Evolutionary conservation across 1,284 basidiomycete genomes (phyloP).

Genomic region (Apiotrichum porosum): DNA sequence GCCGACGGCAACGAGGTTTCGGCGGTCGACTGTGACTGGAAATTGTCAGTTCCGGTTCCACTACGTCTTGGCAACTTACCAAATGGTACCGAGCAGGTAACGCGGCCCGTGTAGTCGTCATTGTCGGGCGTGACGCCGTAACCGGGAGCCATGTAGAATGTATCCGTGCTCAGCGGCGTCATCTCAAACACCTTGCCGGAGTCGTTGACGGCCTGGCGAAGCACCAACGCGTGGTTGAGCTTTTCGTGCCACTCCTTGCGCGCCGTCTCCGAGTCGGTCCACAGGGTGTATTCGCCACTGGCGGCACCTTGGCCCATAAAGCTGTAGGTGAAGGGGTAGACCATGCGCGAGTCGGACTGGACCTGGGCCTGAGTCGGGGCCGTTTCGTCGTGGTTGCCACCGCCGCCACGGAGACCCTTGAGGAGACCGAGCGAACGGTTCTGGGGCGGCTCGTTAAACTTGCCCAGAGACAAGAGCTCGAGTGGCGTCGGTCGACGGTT

Average conservation of each 20-base stretch:
- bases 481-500: slow-evolving; percentile 83
- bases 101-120: slow-evolving; percentile 73
- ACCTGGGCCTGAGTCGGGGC: slow-evolving; percentile 1
- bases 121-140: slow-evolving; percentile 55
- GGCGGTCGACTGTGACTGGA: slow-evolving; percentile 71
- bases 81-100: slow-evolving; percentile 90
- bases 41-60: no score
- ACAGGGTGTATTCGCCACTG: slow-evolving; percentile 77
- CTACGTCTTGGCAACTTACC: slow-evolving; percentile 65
- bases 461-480: slow-evolving; percentile 73
- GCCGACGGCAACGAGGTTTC: slow-evolving; percentile 81
- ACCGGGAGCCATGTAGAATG: slow-evolving; percentile 68
- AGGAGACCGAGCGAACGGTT: slow-evolving; percentile 31
- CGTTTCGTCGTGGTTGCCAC: slow-evolving; percentile 9
- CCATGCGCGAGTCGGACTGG: slow-evolving; percentile 57
- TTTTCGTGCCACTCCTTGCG: slow-evolving; percentile 84
- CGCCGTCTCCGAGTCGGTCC: slow-evolving; percentile 69
- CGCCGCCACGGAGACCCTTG: slow-evolving; percentile 34
- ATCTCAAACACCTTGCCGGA: slow-evolving; percentile 88
- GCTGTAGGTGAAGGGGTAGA: slow-evolving; percentile 69
- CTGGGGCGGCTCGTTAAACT: slow-evolving; percentile 58
- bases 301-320: slow-evolving; percentile 77
- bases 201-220: slow-evolving; percentile 82
- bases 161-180: slow-evolving; percentile 76
- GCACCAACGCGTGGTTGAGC: slow-evolving; percentile 77